Base-by-base conservation (phyloP, 2,329 filamentous ascomycete genomes). In the Alternaria infectoria region DNA sequence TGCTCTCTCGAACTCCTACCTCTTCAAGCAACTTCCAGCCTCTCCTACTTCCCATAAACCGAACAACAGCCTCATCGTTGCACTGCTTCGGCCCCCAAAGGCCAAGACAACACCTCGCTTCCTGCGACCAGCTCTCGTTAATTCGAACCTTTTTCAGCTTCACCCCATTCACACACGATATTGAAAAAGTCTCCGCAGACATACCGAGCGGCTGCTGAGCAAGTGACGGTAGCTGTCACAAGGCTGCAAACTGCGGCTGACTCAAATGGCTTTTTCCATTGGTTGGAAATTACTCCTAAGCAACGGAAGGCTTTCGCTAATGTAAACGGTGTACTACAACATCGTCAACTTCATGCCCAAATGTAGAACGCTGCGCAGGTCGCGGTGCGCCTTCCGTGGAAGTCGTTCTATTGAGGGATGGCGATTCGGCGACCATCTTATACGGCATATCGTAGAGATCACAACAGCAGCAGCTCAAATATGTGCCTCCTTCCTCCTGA, bases 221-320 rank as follows among this genome's bases (percentile, higher is more conserved):
- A 30, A 63, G 54, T 60, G 10, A 55, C 44, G 30, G 36, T n/a
- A 9, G 21, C 5, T 25, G 49, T 9, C 5, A 36, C 49, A 52
- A 52, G 49, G 49, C 28, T 26, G 44, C 3, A 25, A 28, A 46
- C 26, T 40, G 50, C 50, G 40, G 57, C 57, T 55, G 50, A 47
- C 17, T 30, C 26, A 10, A 17, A 51, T 60, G 57, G 57, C 50
- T 26, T 30, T 55, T 60, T 60, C 19, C 17, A n/a, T 55, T 55
- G 49, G 57, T 17, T 26, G 30, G 52, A 10, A 47, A 23, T 23
- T 6, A 26, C 21, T 57, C 54, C 36, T 5, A 50, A 54, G 6
- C 30, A 10, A 43, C 45, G 26, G 49, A 30, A 40, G 44, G 45
- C 30, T 21, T 23, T 25, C 11, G 36, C 7, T 55, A 55, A 13